Conservation (phyloP, 495 filamentous ascomycete genomes). For the Penicillium argentinense region DNA sequence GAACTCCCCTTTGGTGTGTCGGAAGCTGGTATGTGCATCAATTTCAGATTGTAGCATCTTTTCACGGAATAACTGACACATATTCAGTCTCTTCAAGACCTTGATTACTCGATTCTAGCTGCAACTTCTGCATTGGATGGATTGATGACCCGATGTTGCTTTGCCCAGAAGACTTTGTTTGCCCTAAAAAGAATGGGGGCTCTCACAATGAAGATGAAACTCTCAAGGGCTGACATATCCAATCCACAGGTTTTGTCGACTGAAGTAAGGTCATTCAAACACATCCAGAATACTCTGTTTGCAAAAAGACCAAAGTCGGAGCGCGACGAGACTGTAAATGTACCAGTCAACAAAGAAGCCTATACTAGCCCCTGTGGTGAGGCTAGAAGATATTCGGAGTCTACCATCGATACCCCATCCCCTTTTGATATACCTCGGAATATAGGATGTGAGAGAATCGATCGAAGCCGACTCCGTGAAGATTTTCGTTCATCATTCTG, state of each 20-base stretch:
- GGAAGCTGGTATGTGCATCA: not conserved
- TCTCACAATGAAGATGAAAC: not conserved
- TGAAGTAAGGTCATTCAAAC: not conserved
- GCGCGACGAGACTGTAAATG: too few species aligned
- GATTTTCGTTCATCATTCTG: too few species aligned
- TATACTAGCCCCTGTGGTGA: too few species aligned
- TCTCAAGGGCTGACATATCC: not conserved
- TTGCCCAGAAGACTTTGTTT: not conserved
- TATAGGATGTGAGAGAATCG: too few species aligned
- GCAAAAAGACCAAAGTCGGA: too few species aligned
- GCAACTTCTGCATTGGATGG: not conserved
- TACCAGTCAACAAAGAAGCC: too few species aligned
- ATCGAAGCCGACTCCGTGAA: too few species aligned
- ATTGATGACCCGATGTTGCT: not conserved
- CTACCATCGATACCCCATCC: too few species aligned
- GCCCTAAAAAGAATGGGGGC: not conserved
- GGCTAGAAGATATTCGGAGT: too few species aligned
- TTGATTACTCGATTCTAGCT: not conserved
- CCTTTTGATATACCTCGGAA: too few species aligned
- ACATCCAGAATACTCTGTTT: too few species aligned
- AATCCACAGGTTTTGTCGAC: not conserved
- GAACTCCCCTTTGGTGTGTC: not conserved
- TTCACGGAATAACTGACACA: not conserved
- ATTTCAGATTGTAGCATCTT: too few species aligned
- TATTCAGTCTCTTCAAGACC: not conserved